Conservation (phyloP, 1,284 basidiomycete species). For the Rhizopogon hawkerae region DNA sequence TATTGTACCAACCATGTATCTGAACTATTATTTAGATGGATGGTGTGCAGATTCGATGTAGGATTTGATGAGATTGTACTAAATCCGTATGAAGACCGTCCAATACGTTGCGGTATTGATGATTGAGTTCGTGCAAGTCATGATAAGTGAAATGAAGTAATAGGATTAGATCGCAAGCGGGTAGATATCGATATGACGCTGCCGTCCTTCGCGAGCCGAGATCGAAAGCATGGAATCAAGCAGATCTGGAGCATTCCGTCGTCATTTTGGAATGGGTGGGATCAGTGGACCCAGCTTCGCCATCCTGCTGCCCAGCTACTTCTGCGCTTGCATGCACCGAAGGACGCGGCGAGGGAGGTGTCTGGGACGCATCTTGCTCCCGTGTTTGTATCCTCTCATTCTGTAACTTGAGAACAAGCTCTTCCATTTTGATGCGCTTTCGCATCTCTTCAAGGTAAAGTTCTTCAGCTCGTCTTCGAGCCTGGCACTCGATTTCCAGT, state of each 20-base stretch:
- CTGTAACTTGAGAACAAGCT: slow-evolving; percentile 13
- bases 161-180: not conserved
- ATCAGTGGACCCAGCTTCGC: not conserved
- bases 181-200: no score
- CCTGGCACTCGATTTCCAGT: slow-evolving; percentile 23
- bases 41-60: not conserved
- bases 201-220: no score
- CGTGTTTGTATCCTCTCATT: slow-evolving; percentile 7
- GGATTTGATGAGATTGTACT: not conserved
- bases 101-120: not conserved
- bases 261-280: not conserved
- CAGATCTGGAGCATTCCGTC: not conserved
- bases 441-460: slow-evolving; percentile 20
- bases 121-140: not conserved
- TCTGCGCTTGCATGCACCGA: not conserved
- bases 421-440: slow-evolving; percentile 19
- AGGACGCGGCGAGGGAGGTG: not conserved
- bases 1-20: slow-evolving; percentile 2
- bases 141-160: not conserved
- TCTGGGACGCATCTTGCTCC: not conserved
- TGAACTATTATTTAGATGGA: not conserved
- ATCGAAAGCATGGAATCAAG: not conserved
- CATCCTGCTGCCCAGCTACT: not conserved
- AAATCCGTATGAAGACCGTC: not conserved
- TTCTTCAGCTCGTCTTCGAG: slow-evolving; percentile 27